Percentiles rank a stretch among this genome's conserved stretches.
Conservation (phyloP, 345 rosid species). For the Eucalyptus victrix region DNA sequence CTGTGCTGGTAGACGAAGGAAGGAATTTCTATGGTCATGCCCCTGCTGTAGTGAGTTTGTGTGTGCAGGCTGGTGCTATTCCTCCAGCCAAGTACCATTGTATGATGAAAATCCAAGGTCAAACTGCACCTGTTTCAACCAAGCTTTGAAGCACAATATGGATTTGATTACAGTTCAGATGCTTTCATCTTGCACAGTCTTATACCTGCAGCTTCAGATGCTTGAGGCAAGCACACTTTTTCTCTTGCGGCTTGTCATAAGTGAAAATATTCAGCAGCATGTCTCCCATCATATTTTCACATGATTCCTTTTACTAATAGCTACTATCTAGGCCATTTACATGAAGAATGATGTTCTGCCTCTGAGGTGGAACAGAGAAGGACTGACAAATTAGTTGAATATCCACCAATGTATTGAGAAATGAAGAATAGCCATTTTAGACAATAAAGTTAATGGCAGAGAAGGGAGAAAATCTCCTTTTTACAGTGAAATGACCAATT, state of each 20-base stretch:
- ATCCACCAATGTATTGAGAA: neutral
- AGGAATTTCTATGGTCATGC: conserved; percentile 74
- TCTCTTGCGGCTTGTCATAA: neutral
- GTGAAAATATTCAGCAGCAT: neutral
- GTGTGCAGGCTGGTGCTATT: conserved; percentile 61
- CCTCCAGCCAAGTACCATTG: conserved; percentile 38
- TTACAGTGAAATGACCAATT: neutral
- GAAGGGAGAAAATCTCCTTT: neutral
- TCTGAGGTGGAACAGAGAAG: neutral
- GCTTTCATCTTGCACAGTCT: neutral
- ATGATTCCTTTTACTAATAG: neutral
- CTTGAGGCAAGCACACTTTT: neutral
- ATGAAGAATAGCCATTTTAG: neutral
- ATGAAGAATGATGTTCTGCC: neutral
- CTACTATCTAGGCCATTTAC: neutral
- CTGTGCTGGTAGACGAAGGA: conserved; percentile 51
- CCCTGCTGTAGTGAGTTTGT: conserved; percentile 72
- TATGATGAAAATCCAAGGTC: conserved; percentile 69
- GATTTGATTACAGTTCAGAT: neutral
- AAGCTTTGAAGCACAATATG: neutral
- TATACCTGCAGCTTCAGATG: neutral
- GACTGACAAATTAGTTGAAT: neutral
- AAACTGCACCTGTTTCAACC: conserved; percentile 14
- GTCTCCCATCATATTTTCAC: neutral
- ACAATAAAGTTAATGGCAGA: neutral